Conservation (phyloP, 805 yeast species). For the Groenewaldozyma salmanticensis region DNA sequence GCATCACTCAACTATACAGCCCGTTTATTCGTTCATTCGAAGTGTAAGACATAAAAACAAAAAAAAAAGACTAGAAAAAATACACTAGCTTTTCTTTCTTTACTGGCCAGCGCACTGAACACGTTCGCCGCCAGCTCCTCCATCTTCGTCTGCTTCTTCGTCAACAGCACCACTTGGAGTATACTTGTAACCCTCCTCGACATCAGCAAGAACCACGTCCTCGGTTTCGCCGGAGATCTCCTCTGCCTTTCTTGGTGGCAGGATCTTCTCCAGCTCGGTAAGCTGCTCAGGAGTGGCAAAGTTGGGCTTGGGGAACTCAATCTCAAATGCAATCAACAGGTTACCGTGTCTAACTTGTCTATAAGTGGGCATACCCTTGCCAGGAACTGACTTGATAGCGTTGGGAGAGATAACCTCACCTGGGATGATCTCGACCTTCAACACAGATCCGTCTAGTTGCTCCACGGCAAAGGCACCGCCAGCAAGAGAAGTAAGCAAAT, state of each 20-base stretch:
- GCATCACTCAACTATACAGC: no score
- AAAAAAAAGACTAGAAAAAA: background rate
- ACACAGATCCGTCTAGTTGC: constrained; percentile 87
- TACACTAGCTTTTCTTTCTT: background rate
- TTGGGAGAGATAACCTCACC: constrained; percentile 93
- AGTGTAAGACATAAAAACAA: background rate
- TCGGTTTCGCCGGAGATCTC: constrained; percentile 71
- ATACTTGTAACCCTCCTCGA: constrained; percentile 53
- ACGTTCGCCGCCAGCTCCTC: constrained; percentile 48
- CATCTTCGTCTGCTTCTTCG: constrained; percentile 51
- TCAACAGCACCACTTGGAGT: constrained; percentile 25
- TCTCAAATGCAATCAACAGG: constrained; percentile 72
- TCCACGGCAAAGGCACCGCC: constrained; percentile 87
- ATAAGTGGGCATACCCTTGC: constrained; percentile 96
- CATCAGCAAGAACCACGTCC: constrained; percentile 64
- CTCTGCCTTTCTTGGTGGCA: constrained; percentile 62
- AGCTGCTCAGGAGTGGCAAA: constrained; percentile 65
- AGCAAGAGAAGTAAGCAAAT: constrained; percentile 86
- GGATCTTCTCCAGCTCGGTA: constrained; percentile 57
- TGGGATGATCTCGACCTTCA: constrained; percentile 72
- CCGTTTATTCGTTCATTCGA: no score
- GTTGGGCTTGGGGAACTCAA: constrained; percentile 75
- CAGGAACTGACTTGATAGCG: constrained; percentile 66
- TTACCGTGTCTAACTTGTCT: constrained; percentile 85
- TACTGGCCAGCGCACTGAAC: constrained; percentile 95